These are phyloP conservation scores for Diutina siamensis DNA, from an alignment of 1,139 yeast genomes.

Conservation along the genomic window DNA sequence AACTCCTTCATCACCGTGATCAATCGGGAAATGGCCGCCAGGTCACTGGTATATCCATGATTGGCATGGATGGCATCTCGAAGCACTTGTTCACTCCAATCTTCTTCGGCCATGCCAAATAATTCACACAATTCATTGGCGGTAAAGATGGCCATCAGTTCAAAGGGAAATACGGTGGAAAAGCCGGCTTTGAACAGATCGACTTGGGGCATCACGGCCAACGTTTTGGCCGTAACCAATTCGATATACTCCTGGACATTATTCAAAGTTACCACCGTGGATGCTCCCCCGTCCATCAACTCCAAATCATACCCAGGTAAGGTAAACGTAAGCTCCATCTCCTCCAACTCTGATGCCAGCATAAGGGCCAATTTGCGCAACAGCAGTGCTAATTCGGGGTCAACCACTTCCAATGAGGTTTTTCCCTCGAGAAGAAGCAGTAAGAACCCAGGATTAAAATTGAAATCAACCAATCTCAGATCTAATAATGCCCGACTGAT, in stretches of 20 bases:
- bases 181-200: constrained; percentile 72
- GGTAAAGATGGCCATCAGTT: constrained; percentile 44
- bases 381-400: not conserved
- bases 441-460: constrained; percentile 65
- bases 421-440: constrained; percentile 18
- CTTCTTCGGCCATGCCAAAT: constrained; percentile 68
- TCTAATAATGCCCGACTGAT: constrained; percentile 82
- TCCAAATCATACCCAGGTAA: constrained; percentile 72
- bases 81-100: constrained; percentile 68
- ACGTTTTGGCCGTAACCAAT: constrained; percentile 46
- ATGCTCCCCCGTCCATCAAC: constrained; percentile 44
- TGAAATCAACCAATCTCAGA: constrained; percentile 74
- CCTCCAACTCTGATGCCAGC: constrained; percentile 15
- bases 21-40: constrained; percentile 49
- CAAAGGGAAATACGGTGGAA: constrained; percentile 78
- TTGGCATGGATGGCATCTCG: constrained; percentile 62
- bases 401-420: not conserved
- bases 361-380: not conserved
- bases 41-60: constrained; percentile 78
- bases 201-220: constrained; percentile 57
- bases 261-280: constrained; percentile 32
- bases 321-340: constrained; percentile 42
- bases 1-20: constrained; percentile 51
- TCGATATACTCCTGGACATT: constrained; percentile 53
- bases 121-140: not conserved